Conservation (phyloP, 805 yeast genomes). For the Nakazawaea ernobii region DNA sequence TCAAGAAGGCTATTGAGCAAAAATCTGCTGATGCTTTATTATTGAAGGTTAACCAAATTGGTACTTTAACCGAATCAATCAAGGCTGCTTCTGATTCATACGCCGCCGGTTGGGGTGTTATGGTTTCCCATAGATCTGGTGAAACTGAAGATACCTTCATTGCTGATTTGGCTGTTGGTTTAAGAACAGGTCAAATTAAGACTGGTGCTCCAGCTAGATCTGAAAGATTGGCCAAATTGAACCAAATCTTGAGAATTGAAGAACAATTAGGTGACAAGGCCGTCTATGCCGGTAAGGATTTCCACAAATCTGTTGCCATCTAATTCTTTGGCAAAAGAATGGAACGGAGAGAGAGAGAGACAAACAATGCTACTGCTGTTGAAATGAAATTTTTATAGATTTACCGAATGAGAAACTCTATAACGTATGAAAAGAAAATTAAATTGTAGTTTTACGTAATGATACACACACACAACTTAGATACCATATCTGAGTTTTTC, state of each 20-base stretch:
- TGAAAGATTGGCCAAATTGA: slow-evolving; percentile 98
- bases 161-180: slow-evolving; percentile 97
- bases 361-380: too few relatives aligned
- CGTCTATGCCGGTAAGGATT: slow-evolving; percentile 86
- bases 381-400: not conserved
- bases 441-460: too few relatives aligned
- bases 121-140: slow-evolving; percentile 99
- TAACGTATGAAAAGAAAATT: not conserved
- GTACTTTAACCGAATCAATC: slow-evolving; percentile 93
- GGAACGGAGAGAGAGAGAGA: not conserved
- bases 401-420: not conserved
- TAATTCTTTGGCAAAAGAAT: slow-evolving; percentile 15
- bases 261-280: slow-evolving; percentile 98
- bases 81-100: slow-evolving; percentile 94
- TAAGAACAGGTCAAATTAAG: slow-evolving; percentile 98
- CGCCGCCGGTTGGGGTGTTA: slow-evolving; percentile 98
- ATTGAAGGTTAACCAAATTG: slow-evolving; percentile 98
- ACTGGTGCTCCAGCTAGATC: slow-evolving; percentile 99
- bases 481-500: slow-evolving; percentile 40
- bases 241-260: slow-evolving; percentile 98
- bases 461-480: slow-evolving; percentile 1
- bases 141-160: slow-evolving; percentile 98
- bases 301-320: slow-evolving; percentile 51
- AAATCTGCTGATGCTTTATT: slow-evolving; percentile 92
- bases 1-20: slow-evolving; percentile 92